Percentiles rank a stretch among this genome's conserved stretches.
These are phyloP conservation scores for Penicillium sp. DNA, from an alignment of 2,329 filamentous ascomycete species.

Conservation along the genomic window DNA sequence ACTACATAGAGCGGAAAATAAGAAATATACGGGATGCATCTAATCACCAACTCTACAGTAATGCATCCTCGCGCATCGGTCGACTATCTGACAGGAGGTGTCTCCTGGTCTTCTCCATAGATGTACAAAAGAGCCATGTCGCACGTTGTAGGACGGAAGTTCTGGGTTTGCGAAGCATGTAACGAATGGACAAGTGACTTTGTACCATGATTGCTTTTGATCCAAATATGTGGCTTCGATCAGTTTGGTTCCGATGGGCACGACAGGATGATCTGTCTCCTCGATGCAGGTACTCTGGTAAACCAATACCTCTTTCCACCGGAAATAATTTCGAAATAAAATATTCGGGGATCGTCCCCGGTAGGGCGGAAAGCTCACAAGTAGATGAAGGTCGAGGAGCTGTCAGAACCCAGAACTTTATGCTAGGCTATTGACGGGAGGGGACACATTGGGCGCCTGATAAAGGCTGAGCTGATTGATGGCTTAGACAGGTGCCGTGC, in stretches of 20 bases:
- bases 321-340: neutral
- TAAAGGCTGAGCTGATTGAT: conserved; percentile 2
- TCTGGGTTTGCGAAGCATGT: neutral
- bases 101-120: neutral
- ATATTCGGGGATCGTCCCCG: neutral
- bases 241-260: neutral
- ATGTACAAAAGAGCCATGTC: neutral
- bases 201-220: neutral
- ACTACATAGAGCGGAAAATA: neutral
- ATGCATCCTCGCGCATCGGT: neutral
- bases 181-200: neutral
- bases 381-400: conserved; percentile 1
- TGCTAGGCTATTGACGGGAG: conserved; percentile 3
- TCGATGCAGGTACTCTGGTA: neutral
- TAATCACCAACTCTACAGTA: neutral
- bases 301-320: neutral
- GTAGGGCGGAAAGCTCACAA: neutral
- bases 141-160: neutral
- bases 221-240: neutral
- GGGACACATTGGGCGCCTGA: conserved; percentile 1
- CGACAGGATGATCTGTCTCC: neutral
- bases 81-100: neutral
- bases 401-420: conserved; percentile 5
- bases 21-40: neutral
- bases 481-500: neutral